Conservation (phyloP, 192 early-diverging fungal genomes). For the Backusella australiensis region DNA sequence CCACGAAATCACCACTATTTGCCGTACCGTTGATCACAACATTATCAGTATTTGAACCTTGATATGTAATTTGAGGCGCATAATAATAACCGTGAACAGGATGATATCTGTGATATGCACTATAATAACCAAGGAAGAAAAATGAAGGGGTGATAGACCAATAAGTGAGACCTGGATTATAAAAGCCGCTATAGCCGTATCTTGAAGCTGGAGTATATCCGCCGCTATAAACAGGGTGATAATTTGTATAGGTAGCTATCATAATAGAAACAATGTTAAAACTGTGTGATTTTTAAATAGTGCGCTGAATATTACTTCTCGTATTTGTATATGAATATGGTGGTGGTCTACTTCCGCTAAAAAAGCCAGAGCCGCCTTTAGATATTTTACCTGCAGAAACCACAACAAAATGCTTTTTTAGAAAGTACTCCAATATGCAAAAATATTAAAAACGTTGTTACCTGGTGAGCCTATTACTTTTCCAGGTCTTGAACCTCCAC, state of each 20-base stretch:
- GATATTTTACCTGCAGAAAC: constrained; percentile 17
- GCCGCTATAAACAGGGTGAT: constrained; percentile 26
- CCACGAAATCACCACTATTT: constrained; percentile 3
- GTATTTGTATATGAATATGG: constrained; percentile 2
- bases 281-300: background rate
- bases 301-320: background rate
- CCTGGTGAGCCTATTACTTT: background rate
- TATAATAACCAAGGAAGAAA: constrained; percentile 29
- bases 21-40: constrained; percentile 34
- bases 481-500: too few species aligned
- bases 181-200: constrained; percentile 27
- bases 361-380: constrained; percentile 28
- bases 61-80: constrained; percentile 19
- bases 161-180: constrained; percentile 31
- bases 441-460: background rate
- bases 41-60: constrained; percentile 10
- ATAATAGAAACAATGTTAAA: background rate
- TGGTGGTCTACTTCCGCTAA: background rate
- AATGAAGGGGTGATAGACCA: constrained; percentile 26
- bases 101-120: constrained; percentile 30
- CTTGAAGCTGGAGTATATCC: constrained; percentile 21
- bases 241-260: constrained; percentile 24
- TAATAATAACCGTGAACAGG: constrained; percentile 30
- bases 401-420: background rate
- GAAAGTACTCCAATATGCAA: background rate